phyloP scores from a whole-genome alignment of 2,329 filamentous ascomycete species.

The Phaeosphaeria sp. region DNA sequence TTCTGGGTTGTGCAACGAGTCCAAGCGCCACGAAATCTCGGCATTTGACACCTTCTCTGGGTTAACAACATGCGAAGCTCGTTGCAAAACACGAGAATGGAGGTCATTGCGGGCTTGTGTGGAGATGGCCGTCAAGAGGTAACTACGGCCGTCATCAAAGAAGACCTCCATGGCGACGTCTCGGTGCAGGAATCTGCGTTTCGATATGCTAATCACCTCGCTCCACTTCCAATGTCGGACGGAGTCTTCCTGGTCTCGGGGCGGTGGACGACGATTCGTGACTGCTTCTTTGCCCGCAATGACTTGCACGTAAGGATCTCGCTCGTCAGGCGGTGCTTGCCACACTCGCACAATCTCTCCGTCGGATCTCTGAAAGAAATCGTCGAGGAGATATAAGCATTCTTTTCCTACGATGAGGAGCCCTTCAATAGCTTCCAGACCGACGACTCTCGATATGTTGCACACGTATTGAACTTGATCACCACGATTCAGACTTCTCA shows the following conservation, averaged over 20 bases:
- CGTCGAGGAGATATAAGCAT: slow-evolving; percentile 91
- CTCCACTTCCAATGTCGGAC: slow-evolving; percentile 93
- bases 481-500: slow-evolving; percentile 88
- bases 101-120: slow-evolving; percentile 78
- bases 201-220: slow-evolving; percentile 93
- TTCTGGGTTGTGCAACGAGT: slow-evolving; percentile 75
- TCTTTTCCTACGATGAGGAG: slow-evolving; percentile 92
- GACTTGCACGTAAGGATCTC: slow-evolving; percentile 93
- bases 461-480: slow-evolving; percentile 93
- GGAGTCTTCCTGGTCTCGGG: slow-evolving; percentile 64
- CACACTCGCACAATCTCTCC: slow-evolving; percentile 97
- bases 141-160: slow-evolving; percentile 95
- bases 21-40: slow-evolving; percentile 91
- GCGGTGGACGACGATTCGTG: slow-evolving; percentile 50
- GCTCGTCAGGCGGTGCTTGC: slow-evolving; percentile 89
- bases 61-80: slow-evolving; percentile 80
- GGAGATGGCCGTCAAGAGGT: slow-evolving; percentile 84
- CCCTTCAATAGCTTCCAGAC: slow-evolving; percentile 91
- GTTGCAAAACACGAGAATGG: slow-evolving; percentile 74
- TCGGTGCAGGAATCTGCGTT: slow-evolving; percentile 91
- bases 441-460: slow-evolving; percentile 93
- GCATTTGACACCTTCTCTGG: slow-evolving; percentile 73
- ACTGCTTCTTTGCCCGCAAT: slow-evolving; percentile 78
- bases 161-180: slow-evolving; percentile 98
- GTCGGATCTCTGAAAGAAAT: slow-evolving; percentile 92